Evolutionary conservation across 345 rosid genomes (phyloP), one percentile per base, ranked within the genome.

Genomic region (Syzygium jambos): DNA sequence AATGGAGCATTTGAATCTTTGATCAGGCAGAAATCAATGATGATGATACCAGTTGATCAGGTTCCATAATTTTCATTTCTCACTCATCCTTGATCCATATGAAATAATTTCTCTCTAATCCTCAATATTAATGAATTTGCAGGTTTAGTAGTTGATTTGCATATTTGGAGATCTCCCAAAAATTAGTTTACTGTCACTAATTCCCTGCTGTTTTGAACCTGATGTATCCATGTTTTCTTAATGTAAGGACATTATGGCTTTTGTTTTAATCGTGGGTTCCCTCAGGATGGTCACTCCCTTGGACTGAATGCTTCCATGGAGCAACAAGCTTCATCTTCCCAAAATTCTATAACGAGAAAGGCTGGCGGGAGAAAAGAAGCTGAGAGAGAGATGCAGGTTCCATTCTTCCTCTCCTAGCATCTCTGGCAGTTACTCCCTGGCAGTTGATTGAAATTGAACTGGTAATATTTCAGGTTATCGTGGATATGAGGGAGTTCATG

Each of bases 401-500:
- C 54, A 15, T 84, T 29, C 85, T 29, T 88, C 88, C 68, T 14
- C 84, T 86, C 53, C 46, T 68, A 87, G 84, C 85, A 61, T 89
- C 78, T 51, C 86, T 61, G 56, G n/a, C 80, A 25, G 46, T 34
- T 30, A 78, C 85, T 53, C 59, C 17, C 7, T n/a, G n/a, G 85
- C 51, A 9, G 54, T 52, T 55, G 43, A 61, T 85, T 87, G 87
- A 86, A 55, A 57, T 86, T 55, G 86, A 57, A 57, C 52, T 52
- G 49, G 34, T 80, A 23, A 27, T 63, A 88, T 30, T 88, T 73
- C 93, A 97, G 99, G 94, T 96, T 88, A 94, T 96, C 90, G 99
- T 98, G 90, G 99, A 96, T 89, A 95, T 96, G 98, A 96, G 99
- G 89, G 99, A 98, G 93, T 98, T 98, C 90, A 98, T 98, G 99